Percentiles rank a stretch among this genome's conserved stretches.
Conservation (phyloP, 768 basidiomycete genomes). For the Lactifluus pinguis region DNA sequence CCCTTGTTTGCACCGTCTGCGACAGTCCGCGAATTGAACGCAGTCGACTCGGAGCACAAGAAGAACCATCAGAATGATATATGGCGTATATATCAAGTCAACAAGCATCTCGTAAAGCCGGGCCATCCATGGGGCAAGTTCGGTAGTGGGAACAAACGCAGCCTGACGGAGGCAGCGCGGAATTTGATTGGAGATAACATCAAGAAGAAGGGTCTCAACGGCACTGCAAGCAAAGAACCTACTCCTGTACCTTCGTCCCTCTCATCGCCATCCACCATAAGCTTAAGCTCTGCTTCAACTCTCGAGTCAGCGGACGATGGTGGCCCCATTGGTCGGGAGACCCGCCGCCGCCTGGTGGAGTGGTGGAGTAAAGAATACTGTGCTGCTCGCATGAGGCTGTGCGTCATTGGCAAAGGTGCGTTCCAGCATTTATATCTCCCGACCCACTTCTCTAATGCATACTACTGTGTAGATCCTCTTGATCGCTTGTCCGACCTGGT, state of each 20-base stretch:
- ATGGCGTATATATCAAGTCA: constrained; percentile 93
- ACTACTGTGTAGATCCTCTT: constrained; percentile 48
- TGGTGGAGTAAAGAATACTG: constrained; percentile 83
- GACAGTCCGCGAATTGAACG: constrained; percentile 84
- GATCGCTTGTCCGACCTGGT: constrained; percentile 60
- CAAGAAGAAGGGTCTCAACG: constrained; percentile 20
- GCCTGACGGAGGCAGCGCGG: constrained; percentile 54
- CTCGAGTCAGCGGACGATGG: constrained; percentile 52
- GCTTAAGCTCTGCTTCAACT: constrained; percentile 40
- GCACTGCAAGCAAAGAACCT: constrained; percentile 27
- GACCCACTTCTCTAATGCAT: background rate
- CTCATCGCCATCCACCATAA: constrained; percentile 53
- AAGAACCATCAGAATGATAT: constrained; percentile 88
- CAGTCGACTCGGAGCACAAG: constrained; percentile 95
- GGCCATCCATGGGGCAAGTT: constrained; percentile 90
- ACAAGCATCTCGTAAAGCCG: constrained; percentile 71
- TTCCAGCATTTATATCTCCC: background rate
- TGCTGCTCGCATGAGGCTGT: constrained; percentile 73
- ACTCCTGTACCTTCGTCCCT: constrained; percentile 33
- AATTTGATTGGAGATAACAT: constrained; percentile 44
- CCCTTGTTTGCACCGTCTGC: constrained; percentile 83
- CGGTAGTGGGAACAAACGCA: constrained; percentile 77
- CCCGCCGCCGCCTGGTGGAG: constrained; percentile 65
- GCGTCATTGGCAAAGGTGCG: constrained; percentile 70
- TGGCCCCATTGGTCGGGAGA: constrained; percentile 70